Evolutionary conservation across 2,329 filamentous ascomycete species (phyloP), one percentile per base, ranked within the genome.

Genomic region (Calonectria crousiana): DNA sequence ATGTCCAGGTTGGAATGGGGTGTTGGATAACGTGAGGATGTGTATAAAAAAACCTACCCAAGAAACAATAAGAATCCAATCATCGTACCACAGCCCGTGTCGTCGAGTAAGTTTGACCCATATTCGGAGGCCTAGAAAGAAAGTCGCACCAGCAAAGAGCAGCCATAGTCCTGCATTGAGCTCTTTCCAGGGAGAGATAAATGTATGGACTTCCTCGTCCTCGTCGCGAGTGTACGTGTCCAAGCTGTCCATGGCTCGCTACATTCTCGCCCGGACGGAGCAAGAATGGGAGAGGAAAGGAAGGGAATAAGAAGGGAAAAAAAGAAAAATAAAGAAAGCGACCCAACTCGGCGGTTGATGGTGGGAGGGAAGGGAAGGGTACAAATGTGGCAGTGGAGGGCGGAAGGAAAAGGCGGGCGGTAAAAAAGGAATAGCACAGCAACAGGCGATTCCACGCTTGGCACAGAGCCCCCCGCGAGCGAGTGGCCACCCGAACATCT

Each of bases 1-100:
- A 34, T 34, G 10, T 34, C 32, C 32, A 34, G 10, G 32, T 34
- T 34, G 32, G 32, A 34, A 34, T 34, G 32, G 32, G 10, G 8
- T n/a, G 41, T 20, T 16, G 38, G 6, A 41, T 41, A 38, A 13
- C 13, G 36, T 38, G 14, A 38, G 13, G 3, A 38, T 4, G 13
- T 32, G 30, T 32, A 44, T 2, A 47, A 23, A 13, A 13, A 47
- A 47, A 81, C 84, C 79, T 69, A 85, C 84, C 84, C 84, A 85
- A 8, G 79, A 81, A 5, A 79, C 75, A n/a, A 84, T 74, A n/a
- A 85, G 79, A 69, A 85, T 82, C 34, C 84, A 83, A 71, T 85
- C 84, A 67, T 85, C 84, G 66, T 84, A 85, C 84, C 84, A 85
- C 58, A 85, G 78, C 3, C 84, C 83, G 72, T 84, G 82, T 6